Base-by-base conservation (phyloP, 768 basidiomycete species). In the Hericium coralloides region DNA sequence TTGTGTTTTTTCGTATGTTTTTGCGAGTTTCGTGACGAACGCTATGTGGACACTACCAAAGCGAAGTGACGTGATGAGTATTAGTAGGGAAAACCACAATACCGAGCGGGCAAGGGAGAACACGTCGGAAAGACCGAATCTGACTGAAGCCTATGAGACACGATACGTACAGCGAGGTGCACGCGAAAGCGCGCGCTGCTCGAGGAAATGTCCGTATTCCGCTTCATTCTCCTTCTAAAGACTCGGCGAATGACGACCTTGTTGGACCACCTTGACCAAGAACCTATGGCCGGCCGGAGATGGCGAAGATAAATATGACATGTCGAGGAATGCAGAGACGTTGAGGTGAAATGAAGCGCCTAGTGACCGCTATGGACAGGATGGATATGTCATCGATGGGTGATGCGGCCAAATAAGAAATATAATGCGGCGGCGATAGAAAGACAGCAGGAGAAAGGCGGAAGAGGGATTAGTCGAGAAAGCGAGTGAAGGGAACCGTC, bases 331-430 rank as follows among this genome's bases (percentile, higher is more conserved):
- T 31, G 31, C 31, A 31, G 31, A 57, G 60, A 60, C 64, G 67
- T 59, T 41, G 64, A 55, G 64, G 66, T 62, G 60, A 62, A 66
- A 59, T 58, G 64, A 66, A 65, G 63, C 63, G 60, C 65, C 67
- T 68, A 66, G 69, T 31, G 68, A 71, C 73, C 76, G 73, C 72
- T 65, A 67, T 60, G 70, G 79, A 82, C 81, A 74, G 80, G 78
- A 82, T 80, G 80, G 77, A 83, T 82, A 82, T 77, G 81, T 82
- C 81, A 68, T 79, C 58, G 41, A 61, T 63, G 58, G 60, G 51
- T 60, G 61, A 60, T 59, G 64, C 58, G 62, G 63, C 59, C 58
- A 52, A 55, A 61, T 60, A 63, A 62, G 59, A 56, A 60, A 64
- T 63, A 64, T 63, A 56, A 60, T 52, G 64, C 57, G 56, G 65